A percentile compares a stretch with the other conserved stretches of the same genome.
Conservation (phyloP, 768 basidiomycete genomes). For the Rossbeevera mucosa region DNA sequence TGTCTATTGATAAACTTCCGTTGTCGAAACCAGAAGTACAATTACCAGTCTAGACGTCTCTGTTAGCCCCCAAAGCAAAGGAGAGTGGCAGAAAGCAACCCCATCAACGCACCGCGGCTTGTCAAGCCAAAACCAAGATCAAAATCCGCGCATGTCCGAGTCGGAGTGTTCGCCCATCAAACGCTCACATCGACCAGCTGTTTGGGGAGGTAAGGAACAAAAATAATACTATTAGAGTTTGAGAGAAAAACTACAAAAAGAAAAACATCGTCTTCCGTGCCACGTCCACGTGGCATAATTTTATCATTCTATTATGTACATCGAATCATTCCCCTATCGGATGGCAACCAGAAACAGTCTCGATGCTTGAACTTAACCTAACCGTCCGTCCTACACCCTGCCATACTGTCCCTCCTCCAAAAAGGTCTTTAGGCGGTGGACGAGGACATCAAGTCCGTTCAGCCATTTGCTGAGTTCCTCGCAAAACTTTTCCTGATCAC, state of each 20-base stretch:
- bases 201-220: background rate
- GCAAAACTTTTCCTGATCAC: constrained; percentile 55
- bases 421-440: constrained; percentile 48
- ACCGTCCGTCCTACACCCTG: constrained; percentile 40
- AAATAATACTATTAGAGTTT: background rate
- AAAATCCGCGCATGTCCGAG: background rate
- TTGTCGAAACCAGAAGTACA: background rate
- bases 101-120: background rate
- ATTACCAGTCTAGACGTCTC: background rate
- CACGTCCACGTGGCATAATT: constrained; percentile 10
- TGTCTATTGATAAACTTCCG: background rate
- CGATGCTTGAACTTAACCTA: constrained; percentile 18
- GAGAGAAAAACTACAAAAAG: background rate
- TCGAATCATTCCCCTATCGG: background rate
- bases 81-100: background rate
- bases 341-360: background rate
- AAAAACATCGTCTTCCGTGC: background rate
- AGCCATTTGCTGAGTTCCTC: constrained; percentile 60
- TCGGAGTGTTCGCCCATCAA: background rate
- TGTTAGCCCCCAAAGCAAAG: background rate
- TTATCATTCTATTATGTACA: constrained; percentile 14
- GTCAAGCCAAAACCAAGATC: background rate
- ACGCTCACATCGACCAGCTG: background rate
- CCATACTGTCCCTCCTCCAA: constrained; percentile 55
- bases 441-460: constrained; percentile 52